Base-by-base conservation (phyloP, 352 stramenopile species). In the Plasmopara halstedii region DNA sequence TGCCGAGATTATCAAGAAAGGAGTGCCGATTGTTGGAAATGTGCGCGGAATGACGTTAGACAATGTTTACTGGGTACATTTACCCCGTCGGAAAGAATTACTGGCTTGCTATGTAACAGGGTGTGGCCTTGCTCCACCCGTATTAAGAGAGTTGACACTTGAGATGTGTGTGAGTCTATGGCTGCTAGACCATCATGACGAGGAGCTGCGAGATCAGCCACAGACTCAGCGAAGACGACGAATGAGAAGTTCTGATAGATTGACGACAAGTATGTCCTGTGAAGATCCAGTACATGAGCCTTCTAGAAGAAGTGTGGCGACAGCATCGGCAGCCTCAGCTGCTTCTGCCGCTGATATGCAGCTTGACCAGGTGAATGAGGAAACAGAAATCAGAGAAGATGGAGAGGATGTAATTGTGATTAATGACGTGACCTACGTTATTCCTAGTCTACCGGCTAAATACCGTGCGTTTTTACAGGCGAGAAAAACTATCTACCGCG, bases 381-480 rank as follows among this genome's bases (percentile, higher is more conserved):
- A 56, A 27, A 25, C 17, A 3, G 42, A 50, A 3, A 43, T 18
- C 2, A 15, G 11, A 4, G 49, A 46, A 4, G 37, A 44, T n/a
- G 42, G 29, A 22, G 38, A 58, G 2, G 47, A 56, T 3, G 39
- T 59, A 0, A 53, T 64, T 7, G 14, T 60, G 6, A n/a, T 62
- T 6, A 56, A 67, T 26, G 58, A 67, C 43, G 48, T 60, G 3
- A 19, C 44, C 1, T 64, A 67, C 40, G 56, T 63, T n/a, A 64
- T 98, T 44, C 95, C 95, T 5, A 58, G 57, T 13, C 59, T 98
- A 15, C 93, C 94, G 6, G 86, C 88, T 17, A 98, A 98, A 55
- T 98, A 96, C 59, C 61, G 96, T 18, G 63, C 77, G 11, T 98
- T 97, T 69, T 47, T 98, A 4, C 70, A 88, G 63, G 90, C 92